Base-by-base conservation (phyloP, 306 rosid genomes). In the Gillenia trifoliata region DNA sequence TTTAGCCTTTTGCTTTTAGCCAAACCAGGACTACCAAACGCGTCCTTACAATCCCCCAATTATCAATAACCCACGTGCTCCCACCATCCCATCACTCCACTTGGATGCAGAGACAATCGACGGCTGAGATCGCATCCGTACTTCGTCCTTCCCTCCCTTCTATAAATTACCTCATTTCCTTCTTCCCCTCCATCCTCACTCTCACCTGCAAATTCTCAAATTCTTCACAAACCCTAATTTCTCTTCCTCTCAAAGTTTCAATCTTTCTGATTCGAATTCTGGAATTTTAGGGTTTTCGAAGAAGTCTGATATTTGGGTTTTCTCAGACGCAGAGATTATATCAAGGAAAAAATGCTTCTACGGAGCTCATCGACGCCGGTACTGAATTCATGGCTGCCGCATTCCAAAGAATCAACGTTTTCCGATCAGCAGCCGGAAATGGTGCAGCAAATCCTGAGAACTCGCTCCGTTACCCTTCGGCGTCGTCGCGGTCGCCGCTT, bases 301-400 rank as follows among this genome's bases (percentile, higher is more conserved):
- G 43, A n/a, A 72, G 28, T 59, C 56, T 26, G 57, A 72, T 68
- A 60, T 72, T 41, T 43, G 38, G 50, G 36, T 56, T 16, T 71
- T 56, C 55, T 71, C 40, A 3, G 57, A 49, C 76, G 8, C 34
- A 22, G n/a, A n/a, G n/a, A 12, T 33, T 34, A 30, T 25, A 19
- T 10, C 1, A 28, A 60, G n/a, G 4, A 50, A 60, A n/a, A 20
- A 38, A 81, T 84, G 88, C 88, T 84, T 75, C 67, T 84, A 64
- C 70, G 83, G 49, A 84, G 77, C 71, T 72, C 83, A 8, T 84
- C 88, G 6, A 50, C 83, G 63, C 85, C 85, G 34, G 19, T 78
- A 25, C 83, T 75, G 33, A 78, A 81, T 47, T 70, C 85, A 81
- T 85, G 85, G 83, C 73, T 72, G 3, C 79, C 79, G 8, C 81